A percentile compares a stretch with the other conserved stretches of the same genome.
Conservation (phyloP, 495 filamentous ascomycete genomes). For the Neurospora intermedia region DNA sequence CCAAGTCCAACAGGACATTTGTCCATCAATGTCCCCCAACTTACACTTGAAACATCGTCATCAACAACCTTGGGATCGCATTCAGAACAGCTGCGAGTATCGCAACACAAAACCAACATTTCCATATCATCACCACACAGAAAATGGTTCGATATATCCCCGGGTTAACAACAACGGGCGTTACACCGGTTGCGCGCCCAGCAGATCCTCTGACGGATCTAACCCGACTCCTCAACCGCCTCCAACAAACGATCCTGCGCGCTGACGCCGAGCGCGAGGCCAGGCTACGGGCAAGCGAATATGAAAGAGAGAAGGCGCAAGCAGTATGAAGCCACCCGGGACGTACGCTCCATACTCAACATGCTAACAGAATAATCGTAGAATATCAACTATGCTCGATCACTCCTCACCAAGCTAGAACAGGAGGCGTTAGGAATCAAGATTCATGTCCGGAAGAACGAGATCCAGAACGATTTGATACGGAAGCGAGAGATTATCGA, state of each 20-base stretch:
- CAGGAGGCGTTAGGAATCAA: slow-evolving; percentile 58
- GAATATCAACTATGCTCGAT: slow-evolving; percentile 75
- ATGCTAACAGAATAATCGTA: slow-evolving; percentile 16
- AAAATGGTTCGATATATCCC: slow-evolving; percentile 20
- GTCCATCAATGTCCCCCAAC: neutral
- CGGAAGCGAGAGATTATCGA: slow-evolving; percentile 50
- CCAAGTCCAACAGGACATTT: neutral
- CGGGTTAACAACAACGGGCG: slow-evolving; percentile 4
- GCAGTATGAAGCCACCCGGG: slow-evolving; percentile 37
- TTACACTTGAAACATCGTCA: neutral
- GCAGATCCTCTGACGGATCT: slow-evolving; percentile 42
- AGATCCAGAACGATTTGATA: slow-evolving; percentile 54
- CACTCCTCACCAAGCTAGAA: slow-evolving; percentile 65
- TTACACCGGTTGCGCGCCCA: slow-evolving; percentile 1
- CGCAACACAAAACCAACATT: neutral
- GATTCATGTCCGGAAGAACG: slow-evolving; percentile 51
- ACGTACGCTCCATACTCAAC: neutral
- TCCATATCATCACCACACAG: neutral
- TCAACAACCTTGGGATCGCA: neutral
- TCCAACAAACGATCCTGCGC: slow-evolving; percentile 62
- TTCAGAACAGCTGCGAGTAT: neutral
- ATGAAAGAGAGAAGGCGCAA: slow-evolving; percentile 57
- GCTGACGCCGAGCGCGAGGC: slow-evolving; percentile 48
- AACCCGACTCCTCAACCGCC: slow-evolving; percentile 58
- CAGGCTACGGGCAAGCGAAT: slow-evolving; percentile 50